Percentiles rank a stretch among this genome's conserved stretches.
Conservation (phyloP, 2,329 filamentous ascomycete species). For the Canariomyces notabilis region DNA sequence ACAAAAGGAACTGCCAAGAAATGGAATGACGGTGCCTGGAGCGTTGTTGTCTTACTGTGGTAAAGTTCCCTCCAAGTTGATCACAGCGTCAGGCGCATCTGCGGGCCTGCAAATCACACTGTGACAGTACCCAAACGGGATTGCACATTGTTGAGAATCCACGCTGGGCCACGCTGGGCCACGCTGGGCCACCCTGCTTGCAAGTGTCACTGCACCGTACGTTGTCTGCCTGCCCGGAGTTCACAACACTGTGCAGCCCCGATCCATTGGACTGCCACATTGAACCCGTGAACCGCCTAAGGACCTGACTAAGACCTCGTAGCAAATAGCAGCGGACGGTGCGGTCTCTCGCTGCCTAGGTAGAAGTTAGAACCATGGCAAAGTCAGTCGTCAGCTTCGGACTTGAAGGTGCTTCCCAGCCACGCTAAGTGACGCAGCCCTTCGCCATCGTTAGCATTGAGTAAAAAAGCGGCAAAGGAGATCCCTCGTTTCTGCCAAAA, state of each 20-base stretch:
- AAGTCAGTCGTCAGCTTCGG: neutral
- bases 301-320: no score
- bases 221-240: no score
- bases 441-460: slow-evolving; percentile 20
- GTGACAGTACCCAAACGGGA: slow-evolving; percentile 11
- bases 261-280: no score
- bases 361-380: neutral
- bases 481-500: slow-evolving; percentile 24
- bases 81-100: slow-evolving; percentile 16
- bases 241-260: no score
- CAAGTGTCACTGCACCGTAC: slow-evolving; percentile 13
- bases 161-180: no score
- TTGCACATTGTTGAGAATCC: no score
- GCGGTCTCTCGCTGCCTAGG: slow-evolving; percentile 7
- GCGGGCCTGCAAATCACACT: slow-evolving; percentile 1
- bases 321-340: neutral
- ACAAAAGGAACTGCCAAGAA: neutral
- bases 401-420: slow-evolving; percentile 9
- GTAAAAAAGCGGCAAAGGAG: slow-evolving; percentile 26
- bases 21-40: slow-evolving; percentile 20
- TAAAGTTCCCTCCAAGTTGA: neutral
- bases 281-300: no score
- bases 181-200: no score
- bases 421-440: slow-evolving; percentile 21
- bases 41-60: neutral